phyloP scores from a whole-genome alignment of 2,329 filamentous ascomycete genomes.

The Akanthomyces dipterigenus region DNA sequence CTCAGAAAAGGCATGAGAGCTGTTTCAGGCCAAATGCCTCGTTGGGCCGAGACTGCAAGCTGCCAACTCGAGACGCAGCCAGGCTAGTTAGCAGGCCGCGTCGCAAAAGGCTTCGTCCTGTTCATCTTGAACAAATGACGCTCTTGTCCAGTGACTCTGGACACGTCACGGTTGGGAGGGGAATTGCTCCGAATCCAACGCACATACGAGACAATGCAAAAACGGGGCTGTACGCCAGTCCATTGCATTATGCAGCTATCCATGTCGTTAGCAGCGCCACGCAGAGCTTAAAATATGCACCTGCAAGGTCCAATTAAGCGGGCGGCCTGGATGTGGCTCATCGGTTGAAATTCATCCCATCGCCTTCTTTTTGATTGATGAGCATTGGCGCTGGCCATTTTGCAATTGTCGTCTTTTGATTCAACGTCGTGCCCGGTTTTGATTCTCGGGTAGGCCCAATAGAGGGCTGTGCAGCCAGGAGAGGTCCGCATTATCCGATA shows the following conservation, averaged over 20 bases:
- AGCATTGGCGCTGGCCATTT: not conserved
- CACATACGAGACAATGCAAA: too few species aligned
- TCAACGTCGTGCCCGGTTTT: not conserved
- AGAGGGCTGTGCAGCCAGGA: not conserved
- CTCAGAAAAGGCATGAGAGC: not conserved
- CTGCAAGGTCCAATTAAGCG: not conserved
- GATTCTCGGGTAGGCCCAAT: not conserved
- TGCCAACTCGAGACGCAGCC: not conserved
- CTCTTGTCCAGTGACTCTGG: not conserved
- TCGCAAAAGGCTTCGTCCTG: too few species aligned
- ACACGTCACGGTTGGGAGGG: not conserved
- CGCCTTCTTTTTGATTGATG: not conserved
- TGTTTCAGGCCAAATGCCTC: not conserved
- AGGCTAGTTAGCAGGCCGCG: not conserved
- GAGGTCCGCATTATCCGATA: not conserved
- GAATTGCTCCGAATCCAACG: too few species aligned
- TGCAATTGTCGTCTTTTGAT: too few species aligned
- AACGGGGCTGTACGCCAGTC: not conserved
- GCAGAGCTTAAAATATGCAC: constrained; percentile 3
- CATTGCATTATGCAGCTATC: not conserved
- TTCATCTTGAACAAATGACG: not conserved
- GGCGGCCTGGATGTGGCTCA: not conserved
- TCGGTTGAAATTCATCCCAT: not conserved
- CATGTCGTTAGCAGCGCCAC: constrained; percentile 6
- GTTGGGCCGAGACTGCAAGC: not conserved